A percentile compares a stretch with the other conserved stretches of the same genome.
phyloP scores from a whole-genome alignment of 768 basidiomycete genomes.

The Tricholoma hemisulphureum region DNA sequence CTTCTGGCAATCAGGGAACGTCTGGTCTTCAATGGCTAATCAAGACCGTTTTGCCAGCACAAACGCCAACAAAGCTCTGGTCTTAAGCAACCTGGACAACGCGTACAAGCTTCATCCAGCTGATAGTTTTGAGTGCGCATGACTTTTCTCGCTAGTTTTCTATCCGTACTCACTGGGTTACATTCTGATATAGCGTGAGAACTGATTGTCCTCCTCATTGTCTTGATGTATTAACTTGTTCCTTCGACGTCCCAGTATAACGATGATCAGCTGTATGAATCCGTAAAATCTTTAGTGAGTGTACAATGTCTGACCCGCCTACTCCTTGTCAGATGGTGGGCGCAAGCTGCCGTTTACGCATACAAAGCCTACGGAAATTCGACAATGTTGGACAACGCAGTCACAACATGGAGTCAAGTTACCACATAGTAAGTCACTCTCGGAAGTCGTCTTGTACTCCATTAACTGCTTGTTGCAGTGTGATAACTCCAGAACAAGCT shows the following conservation, averaged over 20 bases:
- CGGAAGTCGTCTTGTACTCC: too few relatives aligned
- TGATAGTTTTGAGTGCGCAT: constrained; percentile 40
- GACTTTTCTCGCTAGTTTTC: background rate
- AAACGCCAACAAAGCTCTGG: constrained; percentile 36
- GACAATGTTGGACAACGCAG: constrained; percentile 41
- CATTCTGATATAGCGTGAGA: too few relatives aligned
- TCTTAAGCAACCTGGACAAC: constrained; percentile 40
- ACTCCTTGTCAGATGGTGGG: constrained; percentile 45
- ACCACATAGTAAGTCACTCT: constrained; percentile 43
- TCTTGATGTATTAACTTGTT: too few relatives aligned
- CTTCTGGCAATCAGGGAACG: constrained; percentile 55
- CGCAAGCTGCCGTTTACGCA: constrained; percentile 48
- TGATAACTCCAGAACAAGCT: constrained; percentile 42
- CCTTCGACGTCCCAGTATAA: too few relatives aligned
- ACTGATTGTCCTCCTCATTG: too few relatives aligned
- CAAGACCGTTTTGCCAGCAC: constrained; percentile 41
- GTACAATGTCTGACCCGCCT: background rate
- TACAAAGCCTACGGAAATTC: constrained; percentile 47
- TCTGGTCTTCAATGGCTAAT: constrained; percentile 49
- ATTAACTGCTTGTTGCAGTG: constrained; percentile 35
- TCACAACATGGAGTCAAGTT: constrained; percentile 49
- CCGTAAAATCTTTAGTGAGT: too few relatives aligned
- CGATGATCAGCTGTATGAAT: constrained; percentile 47
- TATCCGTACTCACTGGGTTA: too few relatives aligned
- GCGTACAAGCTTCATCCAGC: constrained; percentile 38